phyloP scores from a whole-genome alignment of 371 early-diverging fungal species.

The Thermomucor indicae-seudaticae region DNA sequence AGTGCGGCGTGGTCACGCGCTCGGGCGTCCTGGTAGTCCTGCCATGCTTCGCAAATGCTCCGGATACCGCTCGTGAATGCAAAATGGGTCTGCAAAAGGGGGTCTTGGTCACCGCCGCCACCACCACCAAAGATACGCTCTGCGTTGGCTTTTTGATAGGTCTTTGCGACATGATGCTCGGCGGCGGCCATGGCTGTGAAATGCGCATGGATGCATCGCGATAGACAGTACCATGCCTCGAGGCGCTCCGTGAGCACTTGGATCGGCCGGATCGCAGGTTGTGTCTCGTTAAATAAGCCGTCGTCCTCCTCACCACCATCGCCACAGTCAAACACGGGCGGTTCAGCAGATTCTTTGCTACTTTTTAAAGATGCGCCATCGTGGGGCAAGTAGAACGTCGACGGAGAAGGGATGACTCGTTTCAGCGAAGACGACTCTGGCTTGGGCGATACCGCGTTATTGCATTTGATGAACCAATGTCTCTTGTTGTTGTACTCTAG shows the following conservation, averaged over 20 bases:
- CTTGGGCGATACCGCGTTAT: too few relatives aligned
- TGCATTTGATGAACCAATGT: too few relatives aligned
- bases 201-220: constrained; percentile 22
- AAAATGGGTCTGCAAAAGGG: constrained; percentile 24
- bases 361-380: too few relatives aligned
- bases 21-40: constrained; percentile 14
- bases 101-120: not conserved
- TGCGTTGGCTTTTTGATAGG: constrained; percentile 9
- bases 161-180: constrained; percentile 27
- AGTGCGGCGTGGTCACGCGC: constrained; percentile 27
- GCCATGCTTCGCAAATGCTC: constrained; percentile 31
- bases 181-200: constrained; percentile 22
- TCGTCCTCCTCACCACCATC: constrained; percentile 2
- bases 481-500: too few relatives aligned
- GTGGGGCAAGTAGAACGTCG: too few relatives aligned
- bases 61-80: constrained; percentile 20
- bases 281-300: not conserved
- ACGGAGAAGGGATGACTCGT: too few relatives aligned
- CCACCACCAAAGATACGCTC: not conserved
- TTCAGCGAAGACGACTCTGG: too few relatives aligned
- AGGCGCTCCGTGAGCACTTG: constrained; percentile 26
- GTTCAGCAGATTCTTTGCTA: too few relatives aligned
- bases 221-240: constrained; percentile 30
- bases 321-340: constrained; percentile 30
- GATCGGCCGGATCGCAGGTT: constrained; percentile 27